Evolutionary conservation across 768 basidiomycete species (phyloP).

Genomic region (Mrakia gelida): DNA sequence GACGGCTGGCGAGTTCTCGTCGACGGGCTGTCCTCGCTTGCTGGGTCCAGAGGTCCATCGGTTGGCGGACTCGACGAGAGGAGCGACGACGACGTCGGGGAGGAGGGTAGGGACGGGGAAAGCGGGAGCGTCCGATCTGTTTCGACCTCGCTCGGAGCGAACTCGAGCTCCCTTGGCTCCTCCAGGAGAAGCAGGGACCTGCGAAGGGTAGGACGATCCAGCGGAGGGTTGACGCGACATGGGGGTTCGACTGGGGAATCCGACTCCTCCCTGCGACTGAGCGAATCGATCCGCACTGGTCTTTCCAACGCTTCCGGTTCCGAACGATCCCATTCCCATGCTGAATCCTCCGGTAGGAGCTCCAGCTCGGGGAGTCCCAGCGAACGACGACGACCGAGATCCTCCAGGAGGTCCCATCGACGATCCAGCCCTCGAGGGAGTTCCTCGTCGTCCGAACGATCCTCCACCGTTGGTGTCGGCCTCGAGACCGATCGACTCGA

Average conservation of each 20-base stretch:
- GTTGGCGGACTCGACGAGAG: conserved; percentile 72
- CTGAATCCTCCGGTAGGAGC: conserved; percentile 18
- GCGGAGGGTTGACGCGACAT: conserved; percentile 58
- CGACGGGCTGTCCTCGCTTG: conserved; percentile 47
- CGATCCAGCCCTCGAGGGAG: conserved; percentile 18
- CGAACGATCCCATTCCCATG: conserved; percentile 43
- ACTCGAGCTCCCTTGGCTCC: conserved; percentile 51
- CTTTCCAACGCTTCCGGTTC: conserved; percentile 29
- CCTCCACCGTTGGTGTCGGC: conserved; percentile 53
- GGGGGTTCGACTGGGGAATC: conserved; percentile 33
- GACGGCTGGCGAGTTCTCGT: conserved; percentile 70
- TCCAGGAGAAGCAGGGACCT: conserved; percentile 5
- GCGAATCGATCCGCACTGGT: conserved; percentile 32
- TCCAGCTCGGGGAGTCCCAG: conserved; percentile 6
- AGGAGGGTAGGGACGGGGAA: conserved; percentile 29
- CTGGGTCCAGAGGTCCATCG: conserved; percentile 63
- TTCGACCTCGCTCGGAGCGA: conserved; percentile 78
- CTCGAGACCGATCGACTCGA: conserved; percentile 87
- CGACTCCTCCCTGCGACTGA: conserved; percentile 31
- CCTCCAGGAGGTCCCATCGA: conserved; percentile 16
- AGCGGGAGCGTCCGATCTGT: conserved; percentile 53
- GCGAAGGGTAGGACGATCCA: neutral
- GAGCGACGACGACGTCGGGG: conserved; percentile 62
- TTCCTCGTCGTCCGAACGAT: conserved; percentile 15
- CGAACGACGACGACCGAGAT: conserved; percentile 21